These are phyloP conservation scores for Mycena capillaripes DNA, from an alignment of 768 basidiomycete genomes.

Conservation along the genomic window DNA sequence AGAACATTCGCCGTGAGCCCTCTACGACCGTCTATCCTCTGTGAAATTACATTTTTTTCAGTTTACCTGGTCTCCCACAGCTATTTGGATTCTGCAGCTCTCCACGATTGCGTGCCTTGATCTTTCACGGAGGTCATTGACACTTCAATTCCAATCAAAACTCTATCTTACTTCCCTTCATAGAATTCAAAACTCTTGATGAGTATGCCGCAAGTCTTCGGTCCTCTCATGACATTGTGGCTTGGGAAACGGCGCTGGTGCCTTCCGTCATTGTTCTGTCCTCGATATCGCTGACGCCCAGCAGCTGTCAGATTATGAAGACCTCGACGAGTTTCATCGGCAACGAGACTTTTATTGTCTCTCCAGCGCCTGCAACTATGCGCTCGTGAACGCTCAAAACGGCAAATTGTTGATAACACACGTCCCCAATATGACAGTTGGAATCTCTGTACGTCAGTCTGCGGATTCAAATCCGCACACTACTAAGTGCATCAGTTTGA, in stretches of 20 bases:
- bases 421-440: background rate
- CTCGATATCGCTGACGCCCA: no score
- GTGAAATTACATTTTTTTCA: background rate
- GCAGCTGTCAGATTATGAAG: no score
- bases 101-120: background rate
- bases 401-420: background rate
- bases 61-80: background rate
- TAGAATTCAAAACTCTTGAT: conserved; percentile 14
- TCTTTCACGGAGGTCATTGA: conserved; percentile 8
- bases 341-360: background rate
- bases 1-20: conserved; percentile 8
- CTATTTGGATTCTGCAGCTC: background rate
- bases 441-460: no score
- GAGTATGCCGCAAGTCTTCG: background rate
- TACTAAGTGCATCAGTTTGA: no score
- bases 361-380: background rate
- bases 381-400: background rate
- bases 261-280: background rate
- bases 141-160: background rate
- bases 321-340: background rate
- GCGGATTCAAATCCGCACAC: no score
- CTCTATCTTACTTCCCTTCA: no score
- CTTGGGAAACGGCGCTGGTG: conserved; percentile 1
- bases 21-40: background rate
- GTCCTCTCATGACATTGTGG: background rate